Evolutionary conservation across 2,329 filamentous ascomycete species (phyloP), one percentile per base, ranked within the genome.

Genomic region (Eutypa lata): DNA sequence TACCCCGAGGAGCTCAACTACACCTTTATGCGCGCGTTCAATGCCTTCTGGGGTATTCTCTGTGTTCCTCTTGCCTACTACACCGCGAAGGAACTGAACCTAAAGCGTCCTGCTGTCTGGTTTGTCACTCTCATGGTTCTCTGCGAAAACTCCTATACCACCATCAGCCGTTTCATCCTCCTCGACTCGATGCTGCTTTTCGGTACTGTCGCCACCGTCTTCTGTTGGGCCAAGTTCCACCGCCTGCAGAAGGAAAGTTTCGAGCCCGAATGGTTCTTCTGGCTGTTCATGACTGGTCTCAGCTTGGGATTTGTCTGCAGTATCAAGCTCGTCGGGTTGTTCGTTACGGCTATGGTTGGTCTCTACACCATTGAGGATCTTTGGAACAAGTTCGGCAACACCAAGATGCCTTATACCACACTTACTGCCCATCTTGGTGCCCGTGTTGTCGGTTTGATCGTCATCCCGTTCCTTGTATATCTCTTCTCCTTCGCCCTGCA

Each of bases 101-200:
- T 97, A 68, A 87, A 85, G 68, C 86, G 89, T 60, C 87, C 91
- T 42, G 89, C 92, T 48, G 90, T 97, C 61, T 99, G 94, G 94
- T 81, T 99, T 53, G 87, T 97, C 53, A 94, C 92, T 19, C 78
- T 97, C 63, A 97, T 97, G 90, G 92, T 99, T 44, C 84, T 99
- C 42, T 99, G 91, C 78, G 94, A 99, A 73, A 99, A 99, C 79
- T 97, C 94, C 49, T 99, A 97, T 77, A 96, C 94, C 47, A 97
- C 95, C 31, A 99, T 99, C 73, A 97, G 92, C 74, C 86, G 94
- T 56, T 99, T 99, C 71, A 97, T 99, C 65, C 86, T 99, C 22
- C 86, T 99, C 65, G 94, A 99, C 73, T 97, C 94, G 1, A 99
- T 99, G 94, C 83, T 99, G 49, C 83, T 99, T 38, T 97, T 92